These are phyloP conservation scores for Tolypocladium pustulatum DNA, from an alignment of 2,329 filamentous ascomycete genomes.

Conservation along the genomic window DNA sequence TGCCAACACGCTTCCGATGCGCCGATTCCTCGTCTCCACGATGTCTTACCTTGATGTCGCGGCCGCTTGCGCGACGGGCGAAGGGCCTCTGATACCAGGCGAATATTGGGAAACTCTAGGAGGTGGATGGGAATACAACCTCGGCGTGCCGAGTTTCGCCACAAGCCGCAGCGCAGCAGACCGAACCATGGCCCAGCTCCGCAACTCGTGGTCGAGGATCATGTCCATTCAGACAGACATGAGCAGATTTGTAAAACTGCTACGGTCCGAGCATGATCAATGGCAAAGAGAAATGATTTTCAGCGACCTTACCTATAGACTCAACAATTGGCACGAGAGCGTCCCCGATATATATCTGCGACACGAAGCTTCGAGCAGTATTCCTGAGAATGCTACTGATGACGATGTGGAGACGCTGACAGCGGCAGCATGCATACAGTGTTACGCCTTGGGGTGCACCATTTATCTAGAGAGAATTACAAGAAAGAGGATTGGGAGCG, in stretches of 20 bases:
- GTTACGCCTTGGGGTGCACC: conserved; percentile 5
- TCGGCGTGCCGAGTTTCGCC: conserved; percentile 8
- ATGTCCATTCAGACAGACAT: conserved; percentile 10
- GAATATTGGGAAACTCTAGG: conserved; percentile 26
- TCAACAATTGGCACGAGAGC: conserved; percentile 7
- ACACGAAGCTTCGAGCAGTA: background rate
- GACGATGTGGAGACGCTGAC: conserved; percentile 4
- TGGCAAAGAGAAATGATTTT: conserved; percentile 3
- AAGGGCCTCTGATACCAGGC: conserved; percentile 23
- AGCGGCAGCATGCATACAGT: conserved; percentile 5
- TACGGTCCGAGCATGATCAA: background rate
- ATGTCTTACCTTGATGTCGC: conserved; percentile 27
- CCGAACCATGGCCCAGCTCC: conserved; percentile 6
- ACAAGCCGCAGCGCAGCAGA: background rate
- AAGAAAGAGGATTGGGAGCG: conserved; percentile 1
- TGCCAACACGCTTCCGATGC: conserved; percentile 2
- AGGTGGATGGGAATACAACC: conserved; percentile 24
- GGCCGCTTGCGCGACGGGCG: conserved; percentile 23
- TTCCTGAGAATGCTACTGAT: background rate
- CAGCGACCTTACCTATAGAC: conserved; percentile 3
- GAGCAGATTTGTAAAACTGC: conserved; percentile 5
- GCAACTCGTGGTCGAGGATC: conserved; percentile 7
- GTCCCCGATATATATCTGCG: conserved; percentile 4
- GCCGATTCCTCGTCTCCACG: conserved; percentile 24
- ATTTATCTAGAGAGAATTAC: conserved; percentile 7